Evolutionary conservation across 495 filamentous ascomycete species (phyloP), one percentile per base, ranked within the genome.

Genomic region (Aspergillus avenaceus): DNA sequence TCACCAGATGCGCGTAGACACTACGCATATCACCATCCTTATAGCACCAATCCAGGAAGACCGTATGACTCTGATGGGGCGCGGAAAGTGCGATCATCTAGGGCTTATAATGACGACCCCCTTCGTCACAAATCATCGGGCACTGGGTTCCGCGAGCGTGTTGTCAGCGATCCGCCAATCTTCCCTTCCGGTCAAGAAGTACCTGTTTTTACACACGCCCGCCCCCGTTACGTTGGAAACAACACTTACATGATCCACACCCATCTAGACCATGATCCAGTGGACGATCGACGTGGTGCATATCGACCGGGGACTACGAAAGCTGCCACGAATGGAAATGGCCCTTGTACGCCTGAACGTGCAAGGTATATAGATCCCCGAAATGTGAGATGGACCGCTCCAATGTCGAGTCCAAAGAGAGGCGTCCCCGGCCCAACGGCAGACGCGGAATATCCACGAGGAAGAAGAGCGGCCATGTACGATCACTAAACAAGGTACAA

Each of bases 71-170:
- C 61, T 1, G 58, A 64, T 22, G 56, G 54, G 8, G 55, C 53
- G 1, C 57, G 52, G 12, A 38, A 51, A 9, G 27, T 34, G 1
- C 56, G 52, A 0, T 41, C 61, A 0, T 40, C 54, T 13, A 54
- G 58, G 34, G 27, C 19, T 2, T 61, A 58, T 8, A 45, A 49
- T 2, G 62, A 69, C 21, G 65, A 63, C 7, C 61, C 55, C 7
- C 63, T 58, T 22, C 58, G 52, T n/a, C 65, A 65, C 21, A 34
- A 56, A 23, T 54, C 62, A 6, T 52, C 60, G 0, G 58, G 54
- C 5, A 50, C 62, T 9, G 60, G 63, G 22, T 72, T 69, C 53
- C 60, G 54, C 14, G 65, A 74, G 7, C 59, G 56, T 23, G 58
- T 56, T 41, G 70, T 67, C 41, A 62, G 60, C 9, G 60, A 62